Evolutionary conservation across 108 stramenopile genomes (phyloP), one percentile per base, ranked within the genome.

Genomic region (Pseudonitzschia multiseries): DNA sequence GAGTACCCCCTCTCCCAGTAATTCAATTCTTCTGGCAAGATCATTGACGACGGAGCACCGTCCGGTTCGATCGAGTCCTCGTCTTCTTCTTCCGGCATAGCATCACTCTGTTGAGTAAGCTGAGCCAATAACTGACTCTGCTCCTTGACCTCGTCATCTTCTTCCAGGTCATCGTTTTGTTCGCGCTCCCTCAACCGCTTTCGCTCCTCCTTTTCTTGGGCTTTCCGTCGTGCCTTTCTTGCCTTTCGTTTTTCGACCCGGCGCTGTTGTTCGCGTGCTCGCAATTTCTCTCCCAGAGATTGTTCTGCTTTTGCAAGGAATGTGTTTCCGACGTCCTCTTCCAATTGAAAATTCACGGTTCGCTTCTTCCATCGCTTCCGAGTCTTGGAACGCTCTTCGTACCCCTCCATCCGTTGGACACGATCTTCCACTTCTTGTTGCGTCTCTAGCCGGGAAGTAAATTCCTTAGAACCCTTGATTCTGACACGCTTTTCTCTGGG

Each of bases 91-190:
- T 67, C 21, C n/a, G 52, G 0, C 21, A 32, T n/a, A 13, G 50
- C 32, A 52, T 69, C 68, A 43, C 61, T 70, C 57, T 65, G 76
- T 54, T 72, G 60, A 43, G 69, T 65, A 31, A 76, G 48, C n/a
- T 68, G 57, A 46, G 70, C 78, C 44, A 76, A 52, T 31, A 79
- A 28, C 28, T 70, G 66, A 26, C 52, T 65, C 57, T 79, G 79
- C 52, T 79, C 79, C 42, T 70, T 51, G 5, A 68, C 69, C 32
- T 74, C 75, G 57, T 79, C 83, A 42, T 83, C 78, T 57, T 74
- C 70, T 41, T 64, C 63, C 20, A 44, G 31, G 2, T 33, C 33
- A 36, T 57, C 44, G 14, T 18, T 65, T 9, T 22, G 20, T 0
- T 69, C 54, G 1, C 51, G 21, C 59, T 68, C 36, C 33, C 61